Conservation (phyloP, 331 rosid species). For the Ulmus americana region DNA sequence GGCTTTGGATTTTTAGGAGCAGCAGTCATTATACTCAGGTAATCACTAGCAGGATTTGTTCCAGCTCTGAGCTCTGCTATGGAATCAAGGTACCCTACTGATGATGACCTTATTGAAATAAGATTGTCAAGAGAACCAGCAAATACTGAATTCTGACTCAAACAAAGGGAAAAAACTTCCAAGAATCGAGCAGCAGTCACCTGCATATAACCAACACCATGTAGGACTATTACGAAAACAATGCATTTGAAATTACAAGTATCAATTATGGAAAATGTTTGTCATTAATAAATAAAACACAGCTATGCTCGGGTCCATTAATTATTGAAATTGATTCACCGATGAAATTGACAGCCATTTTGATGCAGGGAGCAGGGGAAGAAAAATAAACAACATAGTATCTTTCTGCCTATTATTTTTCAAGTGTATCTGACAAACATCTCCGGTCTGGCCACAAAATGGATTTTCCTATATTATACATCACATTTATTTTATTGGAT, state of each 20-base stretch:
- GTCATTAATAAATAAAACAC: background rate
- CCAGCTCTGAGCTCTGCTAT: slow-evolving; percentile 71
- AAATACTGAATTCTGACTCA: slow-evolving; percentile 71
- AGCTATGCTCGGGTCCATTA: background rate
- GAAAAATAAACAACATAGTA: background rate
- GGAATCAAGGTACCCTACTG: slow-evolving; percentile 73
- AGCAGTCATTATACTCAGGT: slow-evolving; percentile 36
- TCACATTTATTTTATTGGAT: background rate
- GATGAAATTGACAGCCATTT: background rate
- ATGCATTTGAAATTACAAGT: background rate
- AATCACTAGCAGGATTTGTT: slow-evolving; percentile 34
- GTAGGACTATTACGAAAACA: slow-evolving; percentile 1
- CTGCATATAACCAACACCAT: slow-evolving; percentile 36
- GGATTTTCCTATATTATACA: background rate
- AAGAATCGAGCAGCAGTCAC: slow-evolving; percentile 69
- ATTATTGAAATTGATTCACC: background rate
- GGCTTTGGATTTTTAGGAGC: slow-evolving; percentile 35
- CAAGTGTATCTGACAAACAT: background rate
- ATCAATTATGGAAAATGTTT: background rate
- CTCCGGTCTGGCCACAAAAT: background rate
- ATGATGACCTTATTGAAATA: slow-evolving; percentile 47
- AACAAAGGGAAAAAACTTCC: slow-evolving; percentile 71
- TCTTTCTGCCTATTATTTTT: background rate
- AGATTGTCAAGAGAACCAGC: slow-evolving; percentile 69
- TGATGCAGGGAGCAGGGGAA: background rate